A percentile compares a stretch with the other conserved stretches of the same genome.
phyloP scores from a whole-genome alignment of 148 eudicot species.

The Diospyros kaki region DNA sequence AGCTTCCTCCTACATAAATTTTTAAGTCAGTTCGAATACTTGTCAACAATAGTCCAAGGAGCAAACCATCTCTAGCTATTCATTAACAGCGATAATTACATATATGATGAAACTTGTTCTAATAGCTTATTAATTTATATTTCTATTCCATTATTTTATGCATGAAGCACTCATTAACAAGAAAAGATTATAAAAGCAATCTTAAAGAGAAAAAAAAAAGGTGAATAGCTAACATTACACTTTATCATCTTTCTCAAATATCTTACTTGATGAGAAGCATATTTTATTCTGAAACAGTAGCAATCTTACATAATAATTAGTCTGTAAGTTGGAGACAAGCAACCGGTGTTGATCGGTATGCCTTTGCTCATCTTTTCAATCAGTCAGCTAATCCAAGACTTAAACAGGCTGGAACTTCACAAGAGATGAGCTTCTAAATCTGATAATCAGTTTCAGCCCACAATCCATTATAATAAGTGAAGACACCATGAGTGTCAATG shows the following conservation, averaged over 20 bases:
- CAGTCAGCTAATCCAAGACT: not conserved
- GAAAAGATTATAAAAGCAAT: not conserved
- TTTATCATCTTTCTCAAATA: not conserved
- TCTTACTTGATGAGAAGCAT: not conserved
- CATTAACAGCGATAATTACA: not conserved
- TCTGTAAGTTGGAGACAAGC: not conserved
- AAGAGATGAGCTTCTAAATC: not conserved
- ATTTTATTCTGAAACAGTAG: not conserved
- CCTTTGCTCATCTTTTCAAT: not conserved
- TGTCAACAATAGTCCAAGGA: not conserved
- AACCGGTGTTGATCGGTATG: not conserved
- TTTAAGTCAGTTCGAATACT: not conserved
- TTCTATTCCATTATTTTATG: too few relatives aligned
- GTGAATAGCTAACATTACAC: too few relatives aligned
- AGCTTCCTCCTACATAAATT: conserved; percentile 60
- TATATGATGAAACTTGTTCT: not conserved
- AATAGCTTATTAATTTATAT: not conserved
- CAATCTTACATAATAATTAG: not conserved
- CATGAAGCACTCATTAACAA: too few relatives aligned
- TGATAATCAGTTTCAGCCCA: not conserved
- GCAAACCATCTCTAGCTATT: not conserved
- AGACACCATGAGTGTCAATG: not conserved
- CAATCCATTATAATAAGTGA: not conserved
- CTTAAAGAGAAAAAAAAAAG: not conserved
- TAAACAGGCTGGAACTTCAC: not conserved